A percentile compares a stretch with the other conserved stretches of the same genome.
phyloP scores from a whole-genome alignment of 441 rosid species.

The Monsonia emarginata region DNA sequence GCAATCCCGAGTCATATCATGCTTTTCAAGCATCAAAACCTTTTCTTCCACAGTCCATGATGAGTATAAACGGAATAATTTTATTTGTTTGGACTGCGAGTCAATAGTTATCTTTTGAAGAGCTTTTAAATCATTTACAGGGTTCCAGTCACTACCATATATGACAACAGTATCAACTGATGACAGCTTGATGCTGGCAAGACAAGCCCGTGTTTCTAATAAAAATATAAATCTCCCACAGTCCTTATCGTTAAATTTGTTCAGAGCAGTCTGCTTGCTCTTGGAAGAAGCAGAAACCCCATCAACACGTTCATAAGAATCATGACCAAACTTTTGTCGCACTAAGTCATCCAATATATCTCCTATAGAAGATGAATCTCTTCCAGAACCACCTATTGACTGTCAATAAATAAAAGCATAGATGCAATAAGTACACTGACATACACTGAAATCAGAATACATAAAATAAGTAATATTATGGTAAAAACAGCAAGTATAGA shows the following conservation, averaged over 20 bases:
- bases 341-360: constrained; percentile 82
- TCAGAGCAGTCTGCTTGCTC: constrained; percentile 43
- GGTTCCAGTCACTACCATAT: constrained; percentile 75
- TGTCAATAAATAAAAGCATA: constrained; percentile 28
- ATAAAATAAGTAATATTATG: neutral
- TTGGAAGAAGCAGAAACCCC: constrained; percentile 32
- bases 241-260: constrained; percentile 57
- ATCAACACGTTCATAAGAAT: constrained; percentile 73
- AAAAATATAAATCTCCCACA: constrained; percentile 62
- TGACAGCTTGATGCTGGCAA: constrained; percentile 54
- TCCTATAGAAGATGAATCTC: constrained; percentile 42
- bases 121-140: constrained; percentile 53
- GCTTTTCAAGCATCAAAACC: constrained; percentile 55
- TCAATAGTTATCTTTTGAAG: constrained; percentile 66
- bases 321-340: constrained; percentile 63
- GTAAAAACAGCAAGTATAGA: neutral
- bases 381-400: constrained; percentile 47
- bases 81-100: constrained; percentile 45
- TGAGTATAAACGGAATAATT: constrained; percentile 65
- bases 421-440: neutral
- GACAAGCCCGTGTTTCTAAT: constrained; percentile 81
- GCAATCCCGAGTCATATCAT: constrained; percentile 39
- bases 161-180: constrained; percentile 64
- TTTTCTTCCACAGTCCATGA: constrained; percentile 72
- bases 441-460: neutral